Evolutionary conservation across 441 rosid species (phyloP).

Genomic region (Bocquillonia castaneifolia): DNA sequence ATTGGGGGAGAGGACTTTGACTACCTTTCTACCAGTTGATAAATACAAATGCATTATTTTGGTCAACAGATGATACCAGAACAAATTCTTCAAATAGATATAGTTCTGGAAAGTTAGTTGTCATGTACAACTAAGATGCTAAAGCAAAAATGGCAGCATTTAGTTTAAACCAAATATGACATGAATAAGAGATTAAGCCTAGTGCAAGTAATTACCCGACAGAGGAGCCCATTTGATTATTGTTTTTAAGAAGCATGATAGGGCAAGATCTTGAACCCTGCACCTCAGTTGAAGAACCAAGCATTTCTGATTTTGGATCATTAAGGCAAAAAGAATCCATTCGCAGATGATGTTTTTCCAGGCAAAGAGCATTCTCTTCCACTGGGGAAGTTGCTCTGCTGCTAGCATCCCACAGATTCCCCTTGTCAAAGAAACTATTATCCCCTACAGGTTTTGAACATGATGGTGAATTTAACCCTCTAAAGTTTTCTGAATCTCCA

Average conservation of each 20-base stretch:
- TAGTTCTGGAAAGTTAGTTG: background rate
- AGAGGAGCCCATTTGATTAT: conserved; percentile 29
- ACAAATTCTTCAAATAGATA: background rate
- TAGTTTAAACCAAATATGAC: background rate
- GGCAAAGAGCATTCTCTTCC: conserved; percentile 57
- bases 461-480: conserved; percentile 16
- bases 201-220: conserved; percentile 46
- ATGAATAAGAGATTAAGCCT: background rate
- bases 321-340: conserved; percentile 58
- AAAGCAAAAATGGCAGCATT: background rate
- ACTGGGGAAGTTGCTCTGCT: conserved; percentile 46
- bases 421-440: conserved; percentile 19
- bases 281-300: conserved; percentile 30
- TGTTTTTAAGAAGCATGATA: conserved; percentile 58
- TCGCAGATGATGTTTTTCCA: conserved; percentile 50
- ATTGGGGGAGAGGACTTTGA: background rate
- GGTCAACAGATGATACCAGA: background rate
- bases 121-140: background rate
- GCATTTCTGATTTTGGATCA: conserved; percentile 28
- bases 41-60: background rate
- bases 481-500: conserved; percentile 23
- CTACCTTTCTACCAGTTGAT: background rate
- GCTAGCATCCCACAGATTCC: conserved; percentile 58
- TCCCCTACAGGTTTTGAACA: conserved; percentile 30
- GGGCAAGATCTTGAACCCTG: conserved; percentile 60